Evolutionary conservation across 2,329 filamentous ascomycete species (phyloP), one percentile per base, ranked within the genome.

Genomic region (Phoma sp.): DNA sequence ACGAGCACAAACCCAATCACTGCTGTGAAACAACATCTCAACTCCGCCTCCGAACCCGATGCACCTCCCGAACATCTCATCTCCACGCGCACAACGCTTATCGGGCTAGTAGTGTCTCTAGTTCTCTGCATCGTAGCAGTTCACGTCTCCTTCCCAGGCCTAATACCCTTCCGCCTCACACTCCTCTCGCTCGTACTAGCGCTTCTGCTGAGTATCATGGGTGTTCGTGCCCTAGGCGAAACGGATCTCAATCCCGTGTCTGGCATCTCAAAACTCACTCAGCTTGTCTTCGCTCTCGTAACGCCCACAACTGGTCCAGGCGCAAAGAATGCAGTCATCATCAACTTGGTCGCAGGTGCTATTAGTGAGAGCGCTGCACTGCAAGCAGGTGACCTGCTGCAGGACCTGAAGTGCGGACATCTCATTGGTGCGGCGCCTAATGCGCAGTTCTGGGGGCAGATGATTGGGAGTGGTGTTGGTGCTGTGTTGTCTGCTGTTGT

Each of bases 231-330:
- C 0, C 77, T 87, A 0, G 86, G 87, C 34, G 86, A 98, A 79
- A 98, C 95, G 5, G 95, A 99, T 67, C 82, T 99, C 9, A 98
- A 98, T 70, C 95, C 95, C 0, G 95, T 98, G 2, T 96, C 91
- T 1, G 95, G 95, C 28, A 99, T 98, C 74, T 93, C 90, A 71
- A 99, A 99, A 78, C 83, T 99, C 3, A 96, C 95, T 0, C 95
- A 99, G 75, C 85, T 99, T 2, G 89, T 98, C 70, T 98, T 99
- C 74, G 95, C 95, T 2, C 78, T 96, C 42, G 90, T 96, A 32
- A 92, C 96, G 2, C 93, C 95, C 0, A 70, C 66, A 1, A 67
- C 68, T 0, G 87, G 91, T 66, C 71, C 68, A 1, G 63, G 58
- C 6, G 68, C 71, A 2, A 89, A 89, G 65, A 92, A 92, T 33